These are phyloP conservation scores for Fusarium sp. DNA, from an alignment of 2,329 filamentous ascomycete genomes.

Conservation along the genomic window DNA sequence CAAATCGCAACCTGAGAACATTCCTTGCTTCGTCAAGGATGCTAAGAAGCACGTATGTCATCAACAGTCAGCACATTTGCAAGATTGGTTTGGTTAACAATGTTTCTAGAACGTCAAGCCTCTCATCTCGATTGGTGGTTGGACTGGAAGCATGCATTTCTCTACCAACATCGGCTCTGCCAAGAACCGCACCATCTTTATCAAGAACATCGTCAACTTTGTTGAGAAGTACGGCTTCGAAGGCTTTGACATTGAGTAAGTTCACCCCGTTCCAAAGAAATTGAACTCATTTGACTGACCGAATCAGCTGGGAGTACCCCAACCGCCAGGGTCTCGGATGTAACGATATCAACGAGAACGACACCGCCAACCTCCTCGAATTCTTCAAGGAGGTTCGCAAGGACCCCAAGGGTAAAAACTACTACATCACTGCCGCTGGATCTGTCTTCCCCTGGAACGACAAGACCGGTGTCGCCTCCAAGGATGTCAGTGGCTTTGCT, in stretches of 20 bases:
- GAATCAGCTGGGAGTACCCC: constrained; percentile 32
- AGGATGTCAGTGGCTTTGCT: constrained; percentile 25
- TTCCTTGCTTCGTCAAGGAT: constrained; percentile 19
- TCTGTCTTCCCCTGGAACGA: constrained; percentile 35
- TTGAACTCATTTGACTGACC: neutral
- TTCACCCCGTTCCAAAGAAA: neutral
- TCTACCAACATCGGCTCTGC: constrained; percentile 24
- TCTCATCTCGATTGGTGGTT: constrained; percentile 30
- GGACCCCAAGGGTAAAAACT: constrained; percentile 17
- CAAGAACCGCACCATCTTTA: constrained; percentile 32
- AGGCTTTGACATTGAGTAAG: constrained; percentile 35
- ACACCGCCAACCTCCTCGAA: constrained; percentile 30
- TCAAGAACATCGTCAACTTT: constrained; percentile 19
- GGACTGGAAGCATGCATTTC: constrained; percentile 28
- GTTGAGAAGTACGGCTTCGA: constrained; percentile 25
- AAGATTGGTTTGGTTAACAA: neutral
- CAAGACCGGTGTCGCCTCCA: constrained; percentile 9
- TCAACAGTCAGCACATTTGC: rapidly evolving
- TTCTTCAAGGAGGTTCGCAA: constrained; percentile 31
- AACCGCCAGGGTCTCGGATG: constrained; percentile 36
- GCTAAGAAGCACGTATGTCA: constrained; percentile 27
- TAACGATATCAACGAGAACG: constrained; percentile 31
- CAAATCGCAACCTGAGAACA: constrained; percentile 7
- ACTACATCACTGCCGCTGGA: constrained; percentile 28
- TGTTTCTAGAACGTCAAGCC: constrained; percentile 25